A percentile compares a stretch with the other conserved stretches of the same genome.
Conservation (phyloP, 2,329 filamentous ascomycete species). For the Cladosporium sp. region DNA sequence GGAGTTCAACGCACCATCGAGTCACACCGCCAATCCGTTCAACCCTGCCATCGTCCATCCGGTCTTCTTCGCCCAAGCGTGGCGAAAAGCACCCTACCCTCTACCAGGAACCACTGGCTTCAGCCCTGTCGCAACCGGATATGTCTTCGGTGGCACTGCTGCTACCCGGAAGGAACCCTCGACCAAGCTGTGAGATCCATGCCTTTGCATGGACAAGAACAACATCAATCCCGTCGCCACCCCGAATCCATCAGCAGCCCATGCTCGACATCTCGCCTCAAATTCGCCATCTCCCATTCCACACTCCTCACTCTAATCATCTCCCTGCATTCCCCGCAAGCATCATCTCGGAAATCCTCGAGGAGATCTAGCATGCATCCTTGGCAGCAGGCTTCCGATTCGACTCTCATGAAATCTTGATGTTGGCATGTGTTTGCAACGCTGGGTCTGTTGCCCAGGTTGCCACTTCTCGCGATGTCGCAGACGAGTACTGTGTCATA, state of each 20-base stretch:
- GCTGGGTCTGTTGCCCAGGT: not conserved
- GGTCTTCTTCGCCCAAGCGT: constrained; percentile 70
- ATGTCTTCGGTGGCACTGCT: constrained; percentile 35
- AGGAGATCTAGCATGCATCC: not conserved
- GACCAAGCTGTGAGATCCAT: constrained; percentile 28
- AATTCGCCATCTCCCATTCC: not conserved
- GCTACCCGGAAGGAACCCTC: constrained; percentile 17
- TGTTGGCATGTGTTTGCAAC: not conserved
- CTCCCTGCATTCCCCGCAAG: not conserved
- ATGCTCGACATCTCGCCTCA: not conserved
- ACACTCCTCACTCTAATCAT: not conserved
- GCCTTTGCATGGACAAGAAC: not conserved
- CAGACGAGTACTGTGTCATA: not conserved
- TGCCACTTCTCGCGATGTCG: not conserved
- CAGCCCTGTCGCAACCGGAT: constrained; percentile 48
- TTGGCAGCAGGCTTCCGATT: not conserved
- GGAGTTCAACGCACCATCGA: constrained; percentile 5
- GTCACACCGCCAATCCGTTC: constrained; percentile 34
- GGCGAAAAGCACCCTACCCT: constrained; percentile 57
- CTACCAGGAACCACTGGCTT: constrained; percentile 40
- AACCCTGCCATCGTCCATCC: constrained; percentile 67
- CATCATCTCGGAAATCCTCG: not conserved
- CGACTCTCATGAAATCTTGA: not conserved
- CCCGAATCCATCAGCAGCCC: not conserved
- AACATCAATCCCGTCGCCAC: not conserved